Conservation (phyloP, 306 rosid species). For the Purshia tridentata region DNA sequence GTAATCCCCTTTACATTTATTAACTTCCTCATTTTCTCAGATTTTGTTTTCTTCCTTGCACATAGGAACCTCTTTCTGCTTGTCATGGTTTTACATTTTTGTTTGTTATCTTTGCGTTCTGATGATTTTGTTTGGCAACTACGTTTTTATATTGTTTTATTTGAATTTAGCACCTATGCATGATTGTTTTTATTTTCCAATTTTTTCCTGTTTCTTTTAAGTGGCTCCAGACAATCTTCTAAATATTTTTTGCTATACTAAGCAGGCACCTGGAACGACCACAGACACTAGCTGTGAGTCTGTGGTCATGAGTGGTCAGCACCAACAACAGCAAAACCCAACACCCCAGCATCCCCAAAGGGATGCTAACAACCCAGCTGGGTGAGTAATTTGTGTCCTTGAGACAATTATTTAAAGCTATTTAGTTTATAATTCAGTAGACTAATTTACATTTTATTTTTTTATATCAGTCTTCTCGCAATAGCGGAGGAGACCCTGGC, state of each 20-base stretch:
- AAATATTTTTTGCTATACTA: not conserved
- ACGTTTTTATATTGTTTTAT: too few species aligned
- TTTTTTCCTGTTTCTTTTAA: too few species aligned
- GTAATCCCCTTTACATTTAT: slow-evolving; percentile 32
- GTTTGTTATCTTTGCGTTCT: not conserved
- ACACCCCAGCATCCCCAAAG: slow-evolving; percentile 83
- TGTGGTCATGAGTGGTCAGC: slow-evolving; percentile 99
- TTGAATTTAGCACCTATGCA: too few species aligned
- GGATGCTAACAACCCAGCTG: slow-evolving; percentile 99
- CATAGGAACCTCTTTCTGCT: not conserved
- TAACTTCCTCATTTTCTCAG: too few species aligned
- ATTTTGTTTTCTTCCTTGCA: not conserved
- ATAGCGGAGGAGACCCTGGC: slow-evolving; percentile 99
- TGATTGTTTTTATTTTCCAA: too few species aligned
- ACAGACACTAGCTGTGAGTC: slow-evolving; percentile 99
- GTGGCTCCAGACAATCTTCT: not conserved
- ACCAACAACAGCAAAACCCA: slow-evolving; percentile 95
- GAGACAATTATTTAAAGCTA: not conserved
- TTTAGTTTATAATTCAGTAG: not conserved
- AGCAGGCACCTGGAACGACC: slow-evolving; percentile 77
- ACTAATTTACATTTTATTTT: not conserved
- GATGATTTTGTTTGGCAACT: too few species aligned
- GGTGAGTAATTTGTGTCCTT: slow-evolving; percentile 40
- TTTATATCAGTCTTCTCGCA: slow-evolving; percentile 67
- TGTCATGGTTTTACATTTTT: not conserved